Evolutionary conservation across 139 green algal species (phyloP).

Genomic region (Eudorina sp.): DNA sequence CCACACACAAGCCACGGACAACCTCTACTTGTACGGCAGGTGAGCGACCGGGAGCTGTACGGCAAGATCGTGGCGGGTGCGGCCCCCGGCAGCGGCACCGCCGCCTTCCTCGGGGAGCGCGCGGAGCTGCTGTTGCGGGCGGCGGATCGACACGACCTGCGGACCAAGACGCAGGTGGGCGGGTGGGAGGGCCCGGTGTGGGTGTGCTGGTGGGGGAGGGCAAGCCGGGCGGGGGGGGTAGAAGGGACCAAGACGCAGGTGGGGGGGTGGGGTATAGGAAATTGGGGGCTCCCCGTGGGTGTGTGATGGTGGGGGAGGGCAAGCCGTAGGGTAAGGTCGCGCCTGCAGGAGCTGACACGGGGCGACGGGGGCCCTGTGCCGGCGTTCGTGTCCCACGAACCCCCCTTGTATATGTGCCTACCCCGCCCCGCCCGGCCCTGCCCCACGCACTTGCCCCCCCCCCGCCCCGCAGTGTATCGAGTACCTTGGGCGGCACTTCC

Average conservation of each 20-base stretch:
- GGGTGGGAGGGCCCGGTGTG: neutral
- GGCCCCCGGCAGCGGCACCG: conserved; percentile 58
- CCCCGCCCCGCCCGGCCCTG: too few species aligned
- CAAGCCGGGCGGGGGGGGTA: neutral
- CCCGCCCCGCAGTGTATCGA: conserved; percentile 72
- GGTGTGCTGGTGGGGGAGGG: neutral
- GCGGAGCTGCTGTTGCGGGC: conserved; percentile 87
- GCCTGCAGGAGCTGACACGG: too few species aligned
- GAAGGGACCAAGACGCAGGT: neutral
- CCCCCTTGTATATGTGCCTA: too few species aligned
- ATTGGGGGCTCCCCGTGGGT: too few species aligned
- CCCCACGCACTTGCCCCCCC: neutral
- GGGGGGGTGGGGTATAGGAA: neutral
- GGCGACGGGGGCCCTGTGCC: too few species aligned
- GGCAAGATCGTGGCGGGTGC: conserved; percentile 75
- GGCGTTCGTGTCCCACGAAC: too few species aligned
- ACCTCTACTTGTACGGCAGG: too few species aligned
- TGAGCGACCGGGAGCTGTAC: conserved; percentile 92
- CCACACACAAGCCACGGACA: too few species aligned
- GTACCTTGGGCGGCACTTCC: conserved; percentile 88
- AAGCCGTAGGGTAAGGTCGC: too few species aligned
- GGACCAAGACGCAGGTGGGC: conserved; percentile 51
- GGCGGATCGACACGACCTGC: conserved; percentile 62
- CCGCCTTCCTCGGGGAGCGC: conserved; percentile 82
- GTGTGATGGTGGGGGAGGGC: too few species aligned